Evolutionary conservation across 208 protist species (phyloP).

Genomic region (Porcisia hertigi): DNA sequence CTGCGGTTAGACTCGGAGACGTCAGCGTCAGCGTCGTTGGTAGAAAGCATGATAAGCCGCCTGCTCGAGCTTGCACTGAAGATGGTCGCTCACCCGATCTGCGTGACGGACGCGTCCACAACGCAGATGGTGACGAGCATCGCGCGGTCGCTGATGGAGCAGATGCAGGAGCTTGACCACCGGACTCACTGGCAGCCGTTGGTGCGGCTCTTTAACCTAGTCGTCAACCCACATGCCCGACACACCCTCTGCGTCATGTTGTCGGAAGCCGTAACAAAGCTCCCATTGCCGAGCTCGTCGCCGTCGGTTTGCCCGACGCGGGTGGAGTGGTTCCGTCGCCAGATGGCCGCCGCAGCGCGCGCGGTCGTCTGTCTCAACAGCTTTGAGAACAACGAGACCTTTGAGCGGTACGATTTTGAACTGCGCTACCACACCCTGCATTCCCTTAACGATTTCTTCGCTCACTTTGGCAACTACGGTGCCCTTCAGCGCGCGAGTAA

Average conservation of each 20-base stretch:
- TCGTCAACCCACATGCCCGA: slow-evolving; percentile 74
- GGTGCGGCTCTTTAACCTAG: slow-evolving; percentile 76
- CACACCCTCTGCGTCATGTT: slow-evolving; percentile 57
- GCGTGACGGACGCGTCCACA: slow-evolving; percentile 57
- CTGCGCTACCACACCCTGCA: slow-evolving; percentile 86
- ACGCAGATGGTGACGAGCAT: slow-evolving; percentile 41
- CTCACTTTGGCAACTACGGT: slow-evolving; percentile 69
- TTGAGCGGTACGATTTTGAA: slow-evolving; percentile 88
- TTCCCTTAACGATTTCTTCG: slow-evolving; percentile 77
- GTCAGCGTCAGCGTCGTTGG: slow-evolving; percentile 2
- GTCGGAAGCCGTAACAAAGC: slow-evolving; percentile 33
- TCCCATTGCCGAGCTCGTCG: slow-evolving; percentile 3
- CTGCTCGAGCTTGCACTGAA: slow-evolving; percentile 83
- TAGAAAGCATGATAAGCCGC: slow-evolving; percentile 51
- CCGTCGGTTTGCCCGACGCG: background rate
- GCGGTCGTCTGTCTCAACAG: slow-evolving; percentile 78
- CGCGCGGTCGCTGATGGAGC: slow-evolving; percentile 26
- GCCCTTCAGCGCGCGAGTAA: slow-evolving; percentile 18
- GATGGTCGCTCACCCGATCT: slow-evolving; percentile 81
- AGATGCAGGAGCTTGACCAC: slow-evolving; percentile 41
- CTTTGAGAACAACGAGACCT: slow-evolving; percentile 54
- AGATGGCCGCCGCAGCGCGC: slow-evolving; percentile 62
- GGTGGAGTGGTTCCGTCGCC: slow-evolving; percentile 24
- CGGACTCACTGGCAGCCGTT: slow-evolving; percentile 65
- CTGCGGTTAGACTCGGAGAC: slow-evolving; percentile 10